Conservation (phyloP, 2,329 filamentous ascomycete genomes). For the Xylariaceae sp. region DNA sequence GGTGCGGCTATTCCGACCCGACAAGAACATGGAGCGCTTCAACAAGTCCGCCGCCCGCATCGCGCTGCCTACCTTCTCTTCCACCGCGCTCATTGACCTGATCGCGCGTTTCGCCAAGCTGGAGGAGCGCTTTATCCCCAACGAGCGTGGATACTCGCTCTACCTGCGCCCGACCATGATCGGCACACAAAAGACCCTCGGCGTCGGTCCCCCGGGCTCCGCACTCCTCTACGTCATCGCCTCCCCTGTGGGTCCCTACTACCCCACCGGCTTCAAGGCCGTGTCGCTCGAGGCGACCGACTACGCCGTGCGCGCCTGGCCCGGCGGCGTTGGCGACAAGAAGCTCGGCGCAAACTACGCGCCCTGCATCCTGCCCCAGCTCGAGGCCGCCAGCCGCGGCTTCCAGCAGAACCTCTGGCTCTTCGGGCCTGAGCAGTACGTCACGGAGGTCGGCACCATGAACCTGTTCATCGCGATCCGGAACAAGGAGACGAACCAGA, state of each 20-base stretch:
- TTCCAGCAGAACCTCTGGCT: constrained; percentile 99
- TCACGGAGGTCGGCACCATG: constrained; percentile 98
- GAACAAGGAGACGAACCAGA: constrained; percentile 81
- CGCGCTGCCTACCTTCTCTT: constrained; percentile 81
- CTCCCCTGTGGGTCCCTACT: constrained; percentile 94
- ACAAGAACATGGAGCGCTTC: constrained; percentile 92
- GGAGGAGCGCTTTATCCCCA: constrained; percentile 85
- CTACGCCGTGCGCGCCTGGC: constrained; percentile 96
- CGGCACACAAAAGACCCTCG: constrained; percentile 89
- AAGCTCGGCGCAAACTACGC: constrained; percentile 99
- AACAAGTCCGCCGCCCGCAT: constrained; percentile 91
- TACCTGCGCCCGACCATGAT: constrained; percentile 97
- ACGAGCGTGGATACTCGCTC: constrained; percentile 81
- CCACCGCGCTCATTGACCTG: constrained; percentile 68
- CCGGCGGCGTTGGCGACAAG: constrained; percentile 94
- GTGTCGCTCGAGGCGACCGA: constrained; percentile 92
- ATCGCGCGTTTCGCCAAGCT: constrained; percentile 74
- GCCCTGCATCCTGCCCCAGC: constrained; percentile 96
- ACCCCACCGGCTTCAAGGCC: constrained; percentile 97
- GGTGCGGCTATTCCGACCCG: constrained; percentile 84
- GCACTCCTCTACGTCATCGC: constrained; percentile 94
- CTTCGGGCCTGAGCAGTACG: constrained; percentile 89
- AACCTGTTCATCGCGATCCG: constrained; percentile 88
- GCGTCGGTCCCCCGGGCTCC: constrained; percentile 85
- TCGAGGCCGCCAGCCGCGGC: constrained; percentile 81